Base-by-base conservation (phyloP, 2,329 filamentous ascomycete species). In the Aureobasidium lini region DNA sequence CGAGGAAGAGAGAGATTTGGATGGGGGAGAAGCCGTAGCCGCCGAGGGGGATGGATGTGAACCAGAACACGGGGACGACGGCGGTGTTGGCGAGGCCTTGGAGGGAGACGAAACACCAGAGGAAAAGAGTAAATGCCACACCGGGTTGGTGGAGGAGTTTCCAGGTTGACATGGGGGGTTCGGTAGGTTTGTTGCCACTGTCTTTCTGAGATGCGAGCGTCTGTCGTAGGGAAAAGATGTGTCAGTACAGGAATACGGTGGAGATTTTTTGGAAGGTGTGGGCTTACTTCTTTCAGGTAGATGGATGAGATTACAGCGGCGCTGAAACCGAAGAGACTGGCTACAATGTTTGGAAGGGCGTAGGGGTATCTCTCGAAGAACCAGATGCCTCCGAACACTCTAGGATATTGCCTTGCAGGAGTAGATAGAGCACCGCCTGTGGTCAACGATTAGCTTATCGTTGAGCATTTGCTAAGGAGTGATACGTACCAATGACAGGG, bases 81-180 rank as follows among this genome's bases (percentile, higher is more conserved):
- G 88, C 86, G 0, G 88, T 92, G 70, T 86, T 92, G 1, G 83
- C 79, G 62, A 88, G 84, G 0, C 84, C 87, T 4, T 92, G 80
- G 2, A 90, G 70, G 79, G 86, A 85, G 42, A 84, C 77, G 68
- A 89, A 82, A 1, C 77, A 79, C 69, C 87, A 89, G 42, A 85
- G 75, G 67, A 81, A 83, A 2, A 93, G 76, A 1, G 89, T 86
- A 29, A 79, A 75, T n/a, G 72, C 73, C 1, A 93, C 86, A 9
- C 86, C 85, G 0, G 86, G 87, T 0, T 80, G 73, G 40, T 76
- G 80, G 59, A 90, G 58, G 10, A 93, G 77, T 48, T 82, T 72
- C 70, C 74, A 70, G 1, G 76, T 81, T 1, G 80, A 77, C 70
- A 79, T 75, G 5, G 68, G 67, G 4, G 68, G 50, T 40, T 69